Conservation (phyloP, 2,329 filamentous ascomycete species). For the Phialocephala sp. region DNA sequence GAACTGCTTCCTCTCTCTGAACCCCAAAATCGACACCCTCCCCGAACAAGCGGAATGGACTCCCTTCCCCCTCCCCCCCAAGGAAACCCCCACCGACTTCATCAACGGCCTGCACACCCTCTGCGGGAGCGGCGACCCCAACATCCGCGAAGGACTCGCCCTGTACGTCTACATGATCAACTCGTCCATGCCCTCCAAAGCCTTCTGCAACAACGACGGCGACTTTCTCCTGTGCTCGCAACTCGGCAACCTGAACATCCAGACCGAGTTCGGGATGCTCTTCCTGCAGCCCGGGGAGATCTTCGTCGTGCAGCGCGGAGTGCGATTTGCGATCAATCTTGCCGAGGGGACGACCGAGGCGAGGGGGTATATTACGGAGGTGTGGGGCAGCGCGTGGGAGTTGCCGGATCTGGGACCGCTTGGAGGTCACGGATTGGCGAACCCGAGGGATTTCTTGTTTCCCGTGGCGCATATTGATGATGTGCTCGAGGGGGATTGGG, state of each 20-base stretch:
- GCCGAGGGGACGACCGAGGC: slow-evolving; percentile 57
- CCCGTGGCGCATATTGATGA: slow-evolving; percentile 61
- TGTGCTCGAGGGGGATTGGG: slow-evolving; percentile 55
- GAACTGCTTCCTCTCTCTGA: slow-evolving; percentile 64
- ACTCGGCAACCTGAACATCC: slow-evolving; percentile 60
- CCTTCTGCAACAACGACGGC: slow-evolving; percentile 62
- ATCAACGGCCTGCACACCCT: slow-evolving; percentile 54
- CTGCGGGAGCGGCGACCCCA: slow-evolving; percentile 55
- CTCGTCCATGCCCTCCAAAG: slow-evolving; percentile 50
- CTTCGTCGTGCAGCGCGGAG: slow-evolving; percentile 66
- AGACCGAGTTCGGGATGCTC: slow-evolving; percentile 55
- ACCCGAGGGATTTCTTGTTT: slow-evolving; percentile 67
- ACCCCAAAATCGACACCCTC: slow-evolving; percentile 51
- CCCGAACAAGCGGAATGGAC: slow-evolving; percentile 55
- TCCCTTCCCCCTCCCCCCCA: slow-evolving; percentile 48
- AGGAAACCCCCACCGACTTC: slow-evolving; percentile 57
- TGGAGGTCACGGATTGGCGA: slow-evolving; percentile 67
- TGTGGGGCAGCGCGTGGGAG: slow-evolving; percentile 67
- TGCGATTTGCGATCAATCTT: slow-evolving; percentile 64
- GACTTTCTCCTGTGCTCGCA: slow-evolving; percentile 69
- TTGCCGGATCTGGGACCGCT: slow-evolving; percentile 70
- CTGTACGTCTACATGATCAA: slow-evolving; percentile 56
- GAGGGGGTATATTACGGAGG: slow-evolving; percentile 67
- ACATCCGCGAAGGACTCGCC: slow-evolving; percentile 54
- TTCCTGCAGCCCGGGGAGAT: slow-evolving; percentile 69